Conservation (phyloP, 352 stramenopile species). For the Globisporangium canariense region DNA sequence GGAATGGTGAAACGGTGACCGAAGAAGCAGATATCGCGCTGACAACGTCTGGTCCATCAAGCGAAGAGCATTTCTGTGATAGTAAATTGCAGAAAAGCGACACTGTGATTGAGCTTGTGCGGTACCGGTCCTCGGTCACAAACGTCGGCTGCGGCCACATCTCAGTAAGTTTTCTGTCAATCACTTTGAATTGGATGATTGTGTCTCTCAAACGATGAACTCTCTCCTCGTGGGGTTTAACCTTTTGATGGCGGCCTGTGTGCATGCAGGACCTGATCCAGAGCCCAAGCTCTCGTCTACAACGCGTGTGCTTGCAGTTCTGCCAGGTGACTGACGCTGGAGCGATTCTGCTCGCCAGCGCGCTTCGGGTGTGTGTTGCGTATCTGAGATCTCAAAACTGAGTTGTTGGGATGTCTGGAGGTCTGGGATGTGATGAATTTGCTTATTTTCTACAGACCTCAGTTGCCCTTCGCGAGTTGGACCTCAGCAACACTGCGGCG, state of each 20-base stretch:
- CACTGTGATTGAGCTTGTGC: slow-evolving; percentile 10
- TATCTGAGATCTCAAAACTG: neutral
- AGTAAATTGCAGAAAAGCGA: neutral
- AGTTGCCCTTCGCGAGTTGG: slow-evolving; percentile 20
- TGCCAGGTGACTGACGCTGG: slow-evolving; percentile 45
- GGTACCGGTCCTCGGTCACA: slow-evolving; percentile 17
- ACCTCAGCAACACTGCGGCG: slow-evolving; percentile 38
- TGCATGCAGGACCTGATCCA: slow-evolving; percentile 23
- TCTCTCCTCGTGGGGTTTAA: neutral
- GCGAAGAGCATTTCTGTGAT: neutral
- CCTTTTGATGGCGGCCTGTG: neutral
- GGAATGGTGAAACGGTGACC: neutral
- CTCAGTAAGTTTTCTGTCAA: slow-evolving; percentile 9
- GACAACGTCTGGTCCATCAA: neutral
- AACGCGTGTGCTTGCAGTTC: slow-evolving; percentile 28
- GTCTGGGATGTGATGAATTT: neutral
- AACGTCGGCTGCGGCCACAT: slow-evolving; percentile 25
- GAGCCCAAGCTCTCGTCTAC: slow-evolving; percentile 13
- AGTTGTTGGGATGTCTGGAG: neutral
- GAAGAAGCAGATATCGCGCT: too few relatives aligned
- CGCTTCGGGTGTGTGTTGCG: slow-evolving; percentile 23
- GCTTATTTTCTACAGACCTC: slow-evolving; percentile 2
- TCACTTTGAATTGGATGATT: neutral
- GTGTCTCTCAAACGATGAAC: neutral
- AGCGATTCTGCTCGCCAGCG: slow-evolving; percentile 39